A percentile compares a stretch with the other conserved stretches of the same genome.
These are phyloP conservation scores for Stemphylium lycopersici DNA, from an alignment of 2,329 filamentous ascomycete genomes.

Conservation along the genomic window DNA sequence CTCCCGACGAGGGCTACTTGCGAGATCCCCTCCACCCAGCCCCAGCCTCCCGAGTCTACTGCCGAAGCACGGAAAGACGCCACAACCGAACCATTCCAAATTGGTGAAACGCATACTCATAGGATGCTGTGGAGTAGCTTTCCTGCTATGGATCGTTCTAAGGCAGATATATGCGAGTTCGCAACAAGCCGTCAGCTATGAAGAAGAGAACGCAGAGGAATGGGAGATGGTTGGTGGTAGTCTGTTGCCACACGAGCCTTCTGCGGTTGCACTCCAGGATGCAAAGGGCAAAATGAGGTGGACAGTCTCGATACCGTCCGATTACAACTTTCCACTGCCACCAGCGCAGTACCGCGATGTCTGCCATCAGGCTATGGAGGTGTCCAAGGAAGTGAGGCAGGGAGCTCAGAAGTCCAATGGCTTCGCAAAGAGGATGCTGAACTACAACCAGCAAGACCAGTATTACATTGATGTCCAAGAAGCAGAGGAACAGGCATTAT, in stretches of 20 bases:
- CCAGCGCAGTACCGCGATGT: conserved; percentile 72
- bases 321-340: conserved; percentile 69
- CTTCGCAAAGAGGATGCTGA: conserved; percentile 44
- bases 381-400: conserved; percentile 59
- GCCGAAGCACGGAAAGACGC: conserved; percentile 68
- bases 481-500: conserved; percentile 68
- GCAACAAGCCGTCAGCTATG: conserved; percentile 18
- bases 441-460: conserved; percentile 68
- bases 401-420: conserved; percentile 35
- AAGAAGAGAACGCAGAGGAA: conserved; percentile 47
- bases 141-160: conserved; percentile 60
- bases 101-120: conserved; percentile 63
- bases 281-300: conserved; percentile 69
- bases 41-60: conserved; percentile 72
- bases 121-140: conserved; percentile 56
- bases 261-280: conserved; percentile 73
- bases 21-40: conserved; percentile 73
- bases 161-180: conserved; percentile 38
- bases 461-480: conserved; percentile 78
- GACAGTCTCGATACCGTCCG: conserved; percentile 79
- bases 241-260: conserved; percentile 72
- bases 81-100: conserved; percentile 60
- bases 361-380: conserved; percentile 69
- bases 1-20: conserved; percentile 62
- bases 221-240: conserved; percentile 73